Conservation (phyloP, 768 basidiomycete genomes). For the Trametes cinnabarina region DNA sequence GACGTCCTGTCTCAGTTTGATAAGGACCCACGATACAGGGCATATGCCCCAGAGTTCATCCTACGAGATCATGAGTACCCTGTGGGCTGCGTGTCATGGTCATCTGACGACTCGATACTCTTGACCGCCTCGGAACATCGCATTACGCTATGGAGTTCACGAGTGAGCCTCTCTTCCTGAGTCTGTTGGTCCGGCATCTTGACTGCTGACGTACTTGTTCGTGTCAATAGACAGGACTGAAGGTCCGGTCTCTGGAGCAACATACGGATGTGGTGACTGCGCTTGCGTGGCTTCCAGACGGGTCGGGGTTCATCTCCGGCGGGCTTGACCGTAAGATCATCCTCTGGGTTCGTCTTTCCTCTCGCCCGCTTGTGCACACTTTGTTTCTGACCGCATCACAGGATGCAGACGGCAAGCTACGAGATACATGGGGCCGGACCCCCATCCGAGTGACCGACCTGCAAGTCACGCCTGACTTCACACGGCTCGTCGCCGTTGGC, state of each 20-base stretch:
- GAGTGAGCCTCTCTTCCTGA: slow-evolving; percentile 48
- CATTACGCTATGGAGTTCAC: slow-evolving; percentile 88
- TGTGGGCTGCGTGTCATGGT: slow-evolving; percentile 89
- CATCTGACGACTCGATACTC: slow-evolving; percentile 80
- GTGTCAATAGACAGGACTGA: slow-evolving; percentile 63
- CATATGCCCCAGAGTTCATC: slow-evolving; percentile 56
- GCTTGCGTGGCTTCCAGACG: slow-evolving; percentile 85
- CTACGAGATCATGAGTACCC: slow-evolving; percentile 76
- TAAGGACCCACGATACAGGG: slow-evolving; percentile 48
- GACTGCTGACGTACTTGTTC: slow-evolving; percentile 2
- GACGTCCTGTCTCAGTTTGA: slow-evolving; percentile 36
- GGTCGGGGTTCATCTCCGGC: slow-evolving; percentile 85
- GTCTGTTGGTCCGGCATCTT: neutral
- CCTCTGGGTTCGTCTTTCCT: slow-evolving; percentile 63
- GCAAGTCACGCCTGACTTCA: slow-evolving; percentile 81
- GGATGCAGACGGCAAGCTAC: slow-evolving; percentile 73
- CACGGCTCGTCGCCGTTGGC: slow-evolving; percentile 82
- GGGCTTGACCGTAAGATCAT: slow-evolving; percentile 82
- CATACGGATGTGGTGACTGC: slow-evolving; percentile 86
- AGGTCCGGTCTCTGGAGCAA: slow-evolving; percentile 59
- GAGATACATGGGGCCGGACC: slow-evolving; percentile 64
- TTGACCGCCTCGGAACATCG: slow-evolving; percentile 78
- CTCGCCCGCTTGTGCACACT: neutral
- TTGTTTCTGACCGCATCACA: slow-evolving; percentile 35
- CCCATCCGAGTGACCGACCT: slow-evolving; percentile 85